These are phyloP conservation scores for Phytophthora chlamydospora DNA, from an alignment of 352 stramenopile species.

Conservation along the genomic window DNA sequence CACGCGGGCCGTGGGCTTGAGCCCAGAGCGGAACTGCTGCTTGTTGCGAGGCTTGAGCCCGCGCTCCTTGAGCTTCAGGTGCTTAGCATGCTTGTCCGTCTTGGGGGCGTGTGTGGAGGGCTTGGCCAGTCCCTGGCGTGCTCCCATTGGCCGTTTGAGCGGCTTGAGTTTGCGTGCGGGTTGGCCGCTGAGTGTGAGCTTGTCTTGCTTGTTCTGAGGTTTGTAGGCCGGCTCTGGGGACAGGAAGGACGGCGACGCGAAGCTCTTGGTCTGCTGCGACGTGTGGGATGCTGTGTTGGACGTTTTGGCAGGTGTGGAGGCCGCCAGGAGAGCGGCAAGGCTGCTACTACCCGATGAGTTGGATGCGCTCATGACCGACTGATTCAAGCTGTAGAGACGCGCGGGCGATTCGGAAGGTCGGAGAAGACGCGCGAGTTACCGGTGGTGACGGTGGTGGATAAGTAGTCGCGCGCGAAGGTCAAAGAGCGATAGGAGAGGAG, in stretches of 20 bases:
- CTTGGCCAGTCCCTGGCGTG: conserved; percentile 15
- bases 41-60: conserved; percentile 24
- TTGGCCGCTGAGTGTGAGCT: conserved; percentile 48
- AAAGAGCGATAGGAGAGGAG: not conserved
- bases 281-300: not conserved
- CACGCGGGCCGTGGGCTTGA: conserved; percentile 23
- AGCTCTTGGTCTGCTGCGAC: conserved; percentile 9
- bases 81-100: conserved; percentile 26
- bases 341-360: conserved; percentile 4
- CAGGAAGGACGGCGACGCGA: conserved; percentile 48
- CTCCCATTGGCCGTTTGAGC: conserved; percentile 41
- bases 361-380: conserved; percentile 19
- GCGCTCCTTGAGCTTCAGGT: conserved; percentile 31
- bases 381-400: conserved; percentile 7
- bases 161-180: conserved; percentile 44
- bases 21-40: not conserved
- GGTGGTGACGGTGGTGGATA: not conserved
- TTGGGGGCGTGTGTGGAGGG: conserved; percentile 12
- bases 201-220: conserved; percentile 32
- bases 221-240: conserved; percentile 40
- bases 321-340: conserved; percentile 5
- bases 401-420: not conserved
- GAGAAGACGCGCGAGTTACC: not conserved
- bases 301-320: conserved; percentile 20
- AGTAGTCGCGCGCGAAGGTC: not conserved